Evolutionary conservation across 139 green algal species (phyloP).

Genomic region (Chlorella sp.): DNA sequence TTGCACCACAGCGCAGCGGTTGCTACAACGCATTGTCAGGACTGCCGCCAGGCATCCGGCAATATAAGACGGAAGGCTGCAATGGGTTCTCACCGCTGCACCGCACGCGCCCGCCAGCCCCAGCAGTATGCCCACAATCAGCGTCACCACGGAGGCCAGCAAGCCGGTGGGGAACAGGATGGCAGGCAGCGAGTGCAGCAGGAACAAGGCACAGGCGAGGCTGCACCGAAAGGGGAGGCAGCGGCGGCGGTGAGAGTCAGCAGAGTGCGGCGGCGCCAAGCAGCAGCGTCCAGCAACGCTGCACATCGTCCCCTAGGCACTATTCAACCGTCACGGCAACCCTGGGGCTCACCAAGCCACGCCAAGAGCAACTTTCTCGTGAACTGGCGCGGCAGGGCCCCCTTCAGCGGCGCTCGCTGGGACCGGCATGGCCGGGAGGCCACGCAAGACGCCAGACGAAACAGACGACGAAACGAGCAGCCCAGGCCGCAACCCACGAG

Average conservation of each 20-base stretch:
- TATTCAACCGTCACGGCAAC: no score
- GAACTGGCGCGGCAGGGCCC: neutral
- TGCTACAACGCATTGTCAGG: neutral
- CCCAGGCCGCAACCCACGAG: no score
- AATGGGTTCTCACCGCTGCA: neutral
- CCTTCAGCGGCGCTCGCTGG: no score
- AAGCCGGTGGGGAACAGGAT: conserved; percentile 33
- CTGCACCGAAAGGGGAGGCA: neutral
- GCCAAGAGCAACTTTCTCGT: neutral
- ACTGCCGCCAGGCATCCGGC: neutral
- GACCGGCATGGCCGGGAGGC: no score
- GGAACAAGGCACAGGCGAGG: conserved; percentile 12
- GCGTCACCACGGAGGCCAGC: conserved; percentile 2
- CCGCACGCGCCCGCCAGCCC: conserved; percentile 1
- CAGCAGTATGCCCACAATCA: conserved; percentile 43
- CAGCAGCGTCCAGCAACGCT: no score
- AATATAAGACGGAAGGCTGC: neutral
- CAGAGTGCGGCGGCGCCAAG: no score
- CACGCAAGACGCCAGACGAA: no score
- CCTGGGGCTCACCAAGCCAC: neutral
- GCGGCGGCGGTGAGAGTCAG: neutral
- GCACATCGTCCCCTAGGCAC: neutral
- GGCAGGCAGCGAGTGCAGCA: conserved; percentile 30
- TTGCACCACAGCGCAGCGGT: neutral
- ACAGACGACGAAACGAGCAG: no score